phyloP scores from a whole-genome alignment of 2,329 filamentous ascomycete genomes.

The Cylindrodendrum hubeiense region DNA sequence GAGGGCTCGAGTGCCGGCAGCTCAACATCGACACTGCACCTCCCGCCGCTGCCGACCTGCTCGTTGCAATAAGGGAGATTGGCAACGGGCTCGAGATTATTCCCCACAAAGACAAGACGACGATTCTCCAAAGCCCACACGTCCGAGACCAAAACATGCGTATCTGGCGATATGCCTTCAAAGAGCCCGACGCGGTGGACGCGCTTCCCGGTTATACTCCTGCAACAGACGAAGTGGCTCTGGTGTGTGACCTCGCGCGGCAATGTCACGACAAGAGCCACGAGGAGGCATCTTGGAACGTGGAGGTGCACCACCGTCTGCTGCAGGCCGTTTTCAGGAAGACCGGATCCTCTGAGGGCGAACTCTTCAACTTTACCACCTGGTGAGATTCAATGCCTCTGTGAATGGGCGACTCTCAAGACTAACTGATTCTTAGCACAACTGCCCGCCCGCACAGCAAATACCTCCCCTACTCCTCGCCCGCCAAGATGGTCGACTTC shows the following conservation, averaged over 20 bases:
- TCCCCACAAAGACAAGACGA: not conserved
- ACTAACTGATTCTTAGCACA: not conserved
- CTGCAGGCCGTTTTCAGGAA: slow-evolving; percentile 22
- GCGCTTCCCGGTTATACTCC: slow-evolving; percentile 26
- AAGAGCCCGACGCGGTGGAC: not conserved
- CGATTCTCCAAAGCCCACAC: slow-evolving; percentile 8
- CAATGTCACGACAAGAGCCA: slow-evolving; percentile 25
- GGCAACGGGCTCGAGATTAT: slow-evolving; percentile 28
- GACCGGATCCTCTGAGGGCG: not conserved
- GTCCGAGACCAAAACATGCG: not conserved
- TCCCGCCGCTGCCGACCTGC: not conserved
- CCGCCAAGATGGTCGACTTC: slow-evolving; percentile 7
- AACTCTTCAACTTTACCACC: slow-evolving; percentile 17
- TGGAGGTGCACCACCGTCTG: slow-evolving; percentile 34
- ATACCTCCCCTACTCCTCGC: not conserved
- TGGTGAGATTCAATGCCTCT: slow-evolving; percentile 7
- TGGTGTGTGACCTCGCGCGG: slow-evolving; percentile 15
- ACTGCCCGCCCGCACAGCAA: slow-evolving; percentile 8
- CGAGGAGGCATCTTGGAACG: slow-evolving; percentile 32
- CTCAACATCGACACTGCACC: slow-evolving; percentile 17
- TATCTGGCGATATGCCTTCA: slow-evolving; percentile 31
- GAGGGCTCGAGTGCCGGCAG: slow-evolving; percentile 24
- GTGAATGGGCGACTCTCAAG: no score
- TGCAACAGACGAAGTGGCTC: slow-evolving; percentile 10
- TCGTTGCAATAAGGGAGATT: slow-evolving; percentile 26